Conservation (phyloP, 768 basidiomycete genomes). For the Phylloporus rhodoxanthus region DNA sequence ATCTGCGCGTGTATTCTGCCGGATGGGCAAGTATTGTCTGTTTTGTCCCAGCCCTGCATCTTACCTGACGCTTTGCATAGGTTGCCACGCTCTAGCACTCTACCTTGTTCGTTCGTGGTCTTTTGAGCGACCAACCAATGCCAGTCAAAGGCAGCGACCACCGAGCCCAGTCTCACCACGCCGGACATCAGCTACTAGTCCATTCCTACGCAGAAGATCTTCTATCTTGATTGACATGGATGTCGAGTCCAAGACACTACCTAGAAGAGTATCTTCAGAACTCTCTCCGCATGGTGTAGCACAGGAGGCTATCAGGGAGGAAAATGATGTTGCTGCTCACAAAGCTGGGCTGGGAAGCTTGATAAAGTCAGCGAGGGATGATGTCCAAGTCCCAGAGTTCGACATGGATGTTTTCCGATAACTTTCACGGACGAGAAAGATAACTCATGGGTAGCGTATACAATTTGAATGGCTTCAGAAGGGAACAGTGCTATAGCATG, state of each 20-base stretch:
- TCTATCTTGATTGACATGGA: slow-evolving; percentile 92
- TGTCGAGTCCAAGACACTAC: slow-evolving; percentile 54
- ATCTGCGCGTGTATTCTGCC: slow-evolving; percentile 86
- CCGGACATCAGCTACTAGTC: slow-evolving; percentile 44
- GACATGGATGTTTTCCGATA: slow-evolving; percentile 69
- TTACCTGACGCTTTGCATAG: slow-evolving; percentile 37
- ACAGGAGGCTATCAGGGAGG: slow-evolving; percentile 37
- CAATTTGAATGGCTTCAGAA: slow-evolving; percentile 6
- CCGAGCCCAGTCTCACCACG: slow-evolving; percentile 44
- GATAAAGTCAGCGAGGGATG: slow-evolving; percentile 88
- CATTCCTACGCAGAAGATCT: slow-evolving; percentile 53
- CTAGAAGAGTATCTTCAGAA: slow-evolving; percentile 48
- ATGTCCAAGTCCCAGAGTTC: slow-evolving; percentile 81
- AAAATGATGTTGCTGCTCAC: slow-evolving; percentile 56
- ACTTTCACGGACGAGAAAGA: slow-evolving; percentile 5
- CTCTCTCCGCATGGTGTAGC: slow-evolving; percentile 15
- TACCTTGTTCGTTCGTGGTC: slow-evolving; percentile 89
- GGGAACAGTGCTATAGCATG: slow-evolving; percentile 10
- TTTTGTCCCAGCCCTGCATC: not conserved
- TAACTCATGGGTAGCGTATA: slow-evolving; percentile 2
- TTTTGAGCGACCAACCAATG: slow-evolving; percentile 70
- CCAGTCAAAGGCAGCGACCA: slow-evolving; percentile 11
- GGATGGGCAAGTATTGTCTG: slow-evolving; percentile 70
- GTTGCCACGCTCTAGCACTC: slow-evolving; percentile 88
- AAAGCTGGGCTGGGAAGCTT: slow-evolving; percentile 76